A percentile compares a stretch with the other conserved stretches of the same genome.
phyloP scores from a whole-genome alignment of 2,329 filamentous ascomycete genomes.

The Venturia asperata region DNA sequence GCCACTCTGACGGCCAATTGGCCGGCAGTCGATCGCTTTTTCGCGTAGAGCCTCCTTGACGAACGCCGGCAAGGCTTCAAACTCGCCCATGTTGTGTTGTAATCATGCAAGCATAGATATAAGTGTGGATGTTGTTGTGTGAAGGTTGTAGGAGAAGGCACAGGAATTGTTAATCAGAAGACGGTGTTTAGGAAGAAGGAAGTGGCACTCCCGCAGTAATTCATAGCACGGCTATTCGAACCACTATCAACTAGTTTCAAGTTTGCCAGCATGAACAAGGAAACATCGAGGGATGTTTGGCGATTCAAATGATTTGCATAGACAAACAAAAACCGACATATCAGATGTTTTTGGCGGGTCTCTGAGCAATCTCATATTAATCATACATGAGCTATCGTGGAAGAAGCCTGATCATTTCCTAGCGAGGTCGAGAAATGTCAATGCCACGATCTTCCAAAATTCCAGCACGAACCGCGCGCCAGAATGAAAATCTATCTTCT shows the following conservation, averaged over 20 bases:
- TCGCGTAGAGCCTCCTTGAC: constrained; percentile 7
- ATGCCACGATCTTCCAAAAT: background rate
- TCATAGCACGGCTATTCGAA: background rate
- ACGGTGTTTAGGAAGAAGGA: background rate
- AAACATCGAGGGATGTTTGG: too few species aligned
- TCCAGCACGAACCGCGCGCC: background rate
- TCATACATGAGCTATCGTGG: background rate
- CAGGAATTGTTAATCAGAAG: background rate
- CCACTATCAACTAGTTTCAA: too few species aligned
- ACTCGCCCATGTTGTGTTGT: constrained; percentile 5
- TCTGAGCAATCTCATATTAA: background rate
- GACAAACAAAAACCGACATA: background rate
- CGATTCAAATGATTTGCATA: too few species aligned
- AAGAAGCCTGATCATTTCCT: background rate
- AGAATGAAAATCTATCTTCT: background rate
- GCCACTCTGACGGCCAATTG: constrained; percentile 14
- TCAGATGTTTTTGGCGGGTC: background rate
- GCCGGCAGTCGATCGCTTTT: constrained; percentile 15
- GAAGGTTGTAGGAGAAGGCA: background rate
- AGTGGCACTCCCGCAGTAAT: background rate
- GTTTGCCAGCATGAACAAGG: too few species aligned
- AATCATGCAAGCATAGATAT: background rate
- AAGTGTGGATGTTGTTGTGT: background rate
- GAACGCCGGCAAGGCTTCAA: constrained; percentile 4
- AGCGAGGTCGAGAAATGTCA: background rate